Evolutionary conservation across 805 yeast genomes (phyloP).

Genomic region (Metschnikowia continentalis): DNA sequence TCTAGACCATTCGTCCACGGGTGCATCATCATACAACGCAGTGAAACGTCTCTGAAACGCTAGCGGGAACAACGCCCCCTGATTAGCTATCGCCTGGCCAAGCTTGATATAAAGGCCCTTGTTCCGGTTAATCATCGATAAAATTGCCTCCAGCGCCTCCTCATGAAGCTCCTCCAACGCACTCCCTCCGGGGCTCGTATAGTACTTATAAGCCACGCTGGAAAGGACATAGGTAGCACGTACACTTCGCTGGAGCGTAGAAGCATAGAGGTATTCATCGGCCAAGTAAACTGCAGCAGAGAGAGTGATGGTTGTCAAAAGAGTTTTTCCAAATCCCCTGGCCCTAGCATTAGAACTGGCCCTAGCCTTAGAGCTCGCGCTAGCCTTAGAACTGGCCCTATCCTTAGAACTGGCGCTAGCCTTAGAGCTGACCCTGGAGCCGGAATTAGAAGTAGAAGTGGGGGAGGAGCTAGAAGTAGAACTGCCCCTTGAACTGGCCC

Average conservation of each 20-base stretch:
- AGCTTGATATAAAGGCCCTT: slow-evolving; percentile 62
- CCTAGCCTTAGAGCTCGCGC: no score
- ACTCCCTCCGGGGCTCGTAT: slow-evolving; percentile 35
- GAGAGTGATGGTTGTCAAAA: slow-evolving; percentile 3
- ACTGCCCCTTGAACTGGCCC: no score
- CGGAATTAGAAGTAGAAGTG: no score
- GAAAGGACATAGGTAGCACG: slow-evolving; percentile 47
- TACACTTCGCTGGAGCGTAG: slow-evolving; percentile 48
- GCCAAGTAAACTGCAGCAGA: slow-evolving; percentile 18
- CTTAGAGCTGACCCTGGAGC: no score
- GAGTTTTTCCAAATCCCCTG: background rate
- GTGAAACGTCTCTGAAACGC: slow-evolving; percentile 58
- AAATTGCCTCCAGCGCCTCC: slow-evolving; percentile 43
- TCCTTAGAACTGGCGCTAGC: no score
- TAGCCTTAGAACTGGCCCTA: no score
- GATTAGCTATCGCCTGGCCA: slow-evolving; percentile 79
- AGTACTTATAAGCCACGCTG: slow-evolving; percentile 57
- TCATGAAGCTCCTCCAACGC: slow-evolving; percentile 54
- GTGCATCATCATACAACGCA: slow-evolving; percentile 64
- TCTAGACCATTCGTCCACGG: slow-evolving; percentile 49
- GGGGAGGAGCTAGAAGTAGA: no score
- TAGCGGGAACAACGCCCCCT: slow-evolving; percentile 61
- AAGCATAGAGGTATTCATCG: slow-evolving; percentile 43
- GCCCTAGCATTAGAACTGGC: background rate
- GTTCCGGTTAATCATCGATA: slow-evolving; percentile 27